Evolutionary conservation across 768 basidiomycete species (phyloP).

Genomic region (Tubosaeta sp.): DNA sequence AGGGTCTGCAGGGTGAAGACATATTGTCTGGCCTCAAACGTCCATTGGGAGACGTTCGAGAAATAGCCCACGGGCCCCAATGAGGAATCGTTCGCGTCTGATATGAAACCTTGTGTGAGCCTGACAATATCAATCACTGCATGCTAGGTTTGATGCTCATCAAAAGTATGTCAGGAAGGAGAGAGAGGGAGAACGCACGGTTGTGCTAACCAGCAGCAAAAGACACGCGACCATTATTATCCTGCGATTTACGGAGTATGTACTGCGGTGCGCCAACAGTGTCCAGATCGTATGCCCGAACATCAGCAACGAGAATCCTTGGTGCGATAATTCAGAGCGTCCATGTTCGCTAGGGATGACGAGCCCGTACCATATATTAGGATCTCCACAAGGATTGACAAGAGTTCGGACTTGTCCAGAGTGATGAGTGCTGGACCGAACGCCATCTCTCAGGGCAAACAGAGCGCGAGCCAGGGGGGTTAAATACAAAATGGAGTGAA

Average conservation of each 20-base stretch:
- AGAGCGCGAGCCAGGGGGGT: too few species aligned
- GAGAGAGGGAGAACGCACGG: slow-evolving; percentile 13
- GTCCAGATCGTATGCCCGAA: slow-evolving; percentile 30
- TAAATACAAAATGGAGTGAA: neutral
- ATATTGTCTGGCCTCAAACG: slow-evolving; percentile 28
- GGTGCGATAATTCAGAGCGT: neutral
- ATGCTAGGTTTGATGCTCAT: slow-evolving; percentile 15
- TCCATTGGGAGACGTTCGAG: slow-evolving; percentile 19
- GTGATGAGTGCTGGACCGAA: neutral
- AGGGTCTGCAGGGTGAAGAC: slow-evolving; percentile 25
- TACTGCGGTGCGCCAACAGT: slow-evolving; percentile 7
- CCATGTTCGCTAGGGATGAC: neutral
- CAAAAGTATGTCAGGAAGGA: neutral
- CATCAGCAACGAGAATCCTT: slow-evolving; percentile 36
- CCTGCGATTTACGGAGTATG: slow-evolving; percentile 13
- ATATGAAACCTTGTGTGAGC: slow-evolving; percentile 24
- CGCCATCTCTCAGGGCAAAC: slow-evolving; percentile 5
- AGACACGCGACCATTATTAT: slow-evolving; percentile 24
- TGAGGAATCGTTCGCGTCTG: slow-evolving; percentile 8
- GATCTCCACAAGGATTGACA: slow-evolving; percentile 14
- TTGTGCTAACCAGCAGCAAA: slow-evolving; percentile 30
- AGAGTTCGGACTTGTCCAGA: slow-evolving; percentile 17
- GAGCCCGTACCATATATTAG: slow-evolving; percentile 16
- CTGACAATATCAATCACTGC: slow-evolving; percentile 24
- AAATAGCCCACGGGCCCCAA: slow-evolving; percentile 25